These are phyloP conservation scores for Debaryomyces coudertii DNA, from an alignment of 1,139 yeast genomes.

Conservation along the genomic window DNA sequence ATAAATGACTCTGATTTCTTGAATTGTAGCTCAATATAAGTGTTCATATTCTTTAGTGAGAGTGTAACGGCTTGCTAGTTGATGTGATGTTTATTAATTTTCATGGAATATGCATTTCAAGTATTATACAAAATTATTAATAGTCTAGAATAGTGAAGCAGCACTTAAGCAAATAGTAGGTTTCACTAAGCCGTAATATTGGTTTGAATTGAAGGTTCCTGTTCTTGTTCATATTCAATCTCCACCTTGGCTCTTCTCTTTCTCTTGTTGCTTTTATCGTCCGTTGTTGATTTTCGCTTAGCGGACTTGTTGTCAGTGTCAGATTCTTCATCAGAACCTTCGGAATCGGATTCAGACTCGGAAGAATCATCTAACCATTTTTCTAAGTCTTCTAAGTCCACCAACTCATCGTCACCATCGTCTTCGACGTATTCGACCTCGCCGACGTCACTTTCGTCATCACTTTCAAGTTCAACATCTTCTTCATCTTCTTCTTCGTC, in stretches of 20 bases:
- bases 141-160: neutral
- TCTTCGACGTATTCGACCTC: conserved; percentile 87
- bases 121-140: conserved; percentile 9
- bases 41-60: neutral
- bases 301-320: conserved; percentile 34
- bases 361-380: conserved; percentile 81
- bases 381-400: conserved; percentile 89
- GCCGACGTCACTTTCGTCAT: conserved; percentile 69
- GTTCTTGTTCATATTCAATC: conserved; percentile 79
- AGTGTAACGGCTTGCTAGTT: too few relatives aligned
- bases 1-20: neutral
- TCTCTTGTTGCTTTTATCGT: conserved; percentile 40
- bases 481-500: conserved; percentile 63
- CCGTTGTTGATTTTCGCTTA: conserved; percentile 44
- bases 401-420: conserved; percentile 84
- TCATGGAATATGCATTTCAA: conserved; percentile 4
- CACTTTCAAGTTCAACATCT: conserved; percentile 61
- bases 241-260: conserved; percentile 76
- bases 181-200: conserved; percentile 30
- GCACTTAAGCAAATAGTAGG: neutral
- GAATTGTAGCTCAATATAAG: neutral
- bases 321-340: conserved; percentile 42
- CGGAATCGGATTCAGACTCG: conserved; percentile 38
- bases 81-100: too few relatives aligned
- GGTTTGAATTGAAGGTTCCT: conserved; percentile 34